phyloP scores from a whole-genome alignment of 148 eudicot genomes.

The Mesembryanthemum crystallinum region DNA sequence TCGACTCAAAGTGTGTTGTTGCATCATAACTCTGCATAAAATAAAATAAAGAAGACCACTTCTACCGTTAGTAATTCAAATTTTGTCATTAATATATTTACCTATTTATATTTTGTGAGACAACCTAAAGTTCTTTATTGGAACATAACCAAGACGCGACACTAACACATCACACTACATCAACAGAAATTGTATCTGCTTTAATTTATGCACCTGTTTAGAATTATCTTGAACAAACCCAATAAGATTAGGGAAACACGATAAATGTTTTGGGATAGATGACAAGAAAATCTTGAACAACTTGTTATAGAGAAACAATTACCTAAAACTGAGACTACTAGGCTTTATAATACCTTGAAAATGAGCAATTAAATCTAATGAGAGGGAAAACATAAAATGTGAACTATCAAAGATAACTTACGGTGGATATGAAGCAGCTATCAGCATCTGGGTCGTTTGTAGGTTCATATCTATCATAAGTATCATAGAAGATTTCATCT shows the following conservation, averaged over 20 bases:
- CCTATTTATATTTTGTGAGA: neutral
- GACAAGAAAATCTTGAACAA: no score
- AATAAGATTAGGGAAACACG: no score
- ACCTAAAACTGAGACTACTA: no score
- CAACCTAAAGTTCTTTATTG: neutral
- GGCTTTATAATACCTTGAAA: no score
- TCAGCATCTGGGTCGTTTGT: constrained; percentile 48
- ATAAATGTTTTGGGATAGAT: no score
- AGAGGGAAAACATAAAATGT: neutral
- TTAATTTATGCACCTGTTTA: neutral
- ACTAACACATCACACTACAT: neutral
- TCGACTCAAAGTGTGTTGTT: constrained; percentile 75
- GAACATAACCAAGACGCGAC: neutral
- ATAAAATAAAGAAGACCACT: neutral
- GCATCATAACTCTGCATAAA: constrained; percentile 68
- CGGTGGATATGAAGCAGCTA: constrained; percentile 82
- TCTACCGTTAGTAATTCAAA: neutral
- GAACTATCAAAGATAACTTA: constrained; percentile 30
- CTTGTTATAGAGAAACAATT: no score
- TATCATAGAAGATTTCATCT: constrained; percentile 80
- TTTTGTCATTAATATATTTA: neutral
- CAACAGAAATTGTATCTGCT: no score
- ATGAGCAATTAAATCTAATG: neutral
- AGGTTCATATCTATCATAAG: constrained; percentile 86
- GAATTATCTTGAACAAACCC: neutral